Conservation (phyloP, 2,329 filamentous ascomycete genomes). For the Talaromyces sp. region DNA sequence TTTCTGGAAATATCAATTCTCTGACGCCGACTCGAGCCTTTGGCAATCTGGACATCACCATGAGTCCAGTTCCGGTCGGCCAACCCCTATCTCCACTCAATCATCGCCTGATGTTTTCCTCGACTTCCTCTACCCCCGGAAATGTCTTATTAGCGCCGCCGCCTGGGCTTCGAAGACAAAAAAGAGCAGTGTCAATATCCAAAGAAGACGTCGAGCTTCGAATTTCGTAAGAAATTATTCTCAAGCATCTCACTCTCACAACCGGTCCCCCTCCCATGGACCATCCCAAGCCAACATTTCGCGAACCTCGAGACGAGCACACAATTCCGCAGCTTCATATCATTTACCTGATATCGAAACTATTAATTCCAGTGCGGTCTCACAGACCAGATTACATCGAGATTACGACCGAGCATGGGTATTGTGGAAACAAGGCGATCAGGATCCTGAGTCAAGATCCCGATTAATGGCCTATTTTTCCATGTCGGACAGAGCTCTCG, state of each 20-base stretch:
- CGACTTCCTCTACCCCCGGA: slow-evolving; percentile 41
- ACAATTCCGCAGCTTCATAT: not conserved
- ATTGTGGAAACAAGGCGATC: slow-evolving; percentile 34
- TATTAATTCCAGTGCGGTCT: not conserved
- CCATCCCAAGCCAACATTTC: not conserved
- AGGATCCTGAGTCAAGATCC: slow-evolving; percentile 26
- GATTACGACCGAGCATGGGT: slow-evolving; percentile 43
- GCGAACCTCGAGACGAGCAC: slow-evolving; percentile 1
- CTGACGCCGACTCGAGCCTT: slow-evolving; percentile 29
- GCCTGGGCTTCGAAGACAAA: slow-evolving; percentile 24
- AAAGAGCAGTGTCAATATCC: slow-evolving; percentile 26
- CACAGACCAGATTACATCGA: slow-evolving; percentile 4
- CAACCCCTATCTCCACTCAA: slow-evolving; percentile 13
- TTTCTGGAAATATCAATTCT: slow-evolving; percentile 35
- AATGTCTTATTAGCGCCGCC: slow-evolving; percentile 25
- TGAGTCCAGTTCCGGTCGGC: slow-evolving; percentile 21
- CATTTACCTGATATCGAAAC: not conserved
- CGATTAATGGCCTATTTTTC: slow-evolving; percentile 39
- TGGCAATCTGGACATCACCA: slow-evolving; percentile 35
- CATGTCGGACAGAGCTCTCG: slow-evolving; percentile 33
- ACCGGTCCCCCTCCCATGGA: not conserved
- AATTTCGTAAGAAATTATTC: slow-evolving; percentile 23
- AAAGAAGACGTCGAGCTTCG: slow-evolving; percentile 26
- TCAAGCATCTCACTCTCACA: not conserved
- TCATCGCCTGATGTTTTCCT: slow-evolving; percentile 29